phyloP scores from a whole-genome alignment of 2,329 filamentous ascomycete genomes.

The Zymoseptoria pseudotritici region DNA sequence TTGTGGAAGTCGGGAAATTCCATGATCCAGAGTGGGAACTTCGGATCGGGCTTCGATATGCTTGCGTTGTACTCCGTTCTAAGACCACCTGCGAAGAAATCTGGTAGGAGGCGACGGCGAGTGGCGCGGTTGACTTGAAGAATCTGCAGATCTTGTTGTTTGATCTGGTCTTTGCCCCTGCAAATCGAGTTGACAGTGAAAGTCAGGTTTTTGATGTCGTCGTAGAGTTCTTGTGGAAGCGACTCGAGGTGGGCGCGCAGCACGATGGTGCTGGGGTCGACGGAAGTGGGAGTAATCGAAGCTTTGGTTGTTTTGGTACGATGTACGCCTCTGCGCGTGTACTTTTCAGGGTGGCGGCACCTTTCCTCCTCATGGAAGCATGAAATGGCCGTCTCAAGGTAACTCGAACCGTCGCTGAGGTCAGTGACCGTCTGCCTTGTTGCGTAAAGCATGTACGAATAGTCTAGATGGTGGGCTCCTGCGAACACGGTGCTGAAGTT shows the following conservation, averaged over 20 bases:
- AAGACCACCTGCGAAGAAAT: not conserved
- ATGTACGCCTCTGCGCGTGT: no score
- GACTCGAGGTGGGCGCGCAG: not conserved
- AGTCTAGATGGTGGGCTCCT: not conserved
- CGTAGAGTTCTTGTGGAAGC: not conserved
- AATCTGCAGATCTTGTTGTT: not conserved
- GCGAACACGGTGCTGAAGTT: not conserved
- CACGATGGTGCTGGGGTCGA: not conserved
- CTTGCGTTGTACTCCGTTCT: not conserved
- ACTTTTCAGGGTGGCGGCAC: not conserved
- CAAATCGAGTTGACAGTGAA: not conserved
- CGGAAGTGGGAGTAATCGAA: not conserved
- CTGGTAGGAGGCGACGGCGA: not conserved
- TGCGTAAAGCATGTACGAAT: not conserved
- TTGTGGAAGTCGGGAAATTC: not conserved
- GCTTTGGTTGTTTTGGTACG: not conserved
- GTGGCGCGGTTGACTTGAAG: not conserved
- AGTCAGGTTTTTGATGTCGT: not conserved
- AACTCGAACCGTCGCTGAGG: not conserved
- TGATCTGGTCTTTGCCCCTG: not conserved
- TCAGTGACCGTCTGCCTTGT: not conserved
- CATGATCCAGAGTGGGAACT: not conserved
- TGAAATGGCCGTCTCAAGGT: not conserved
- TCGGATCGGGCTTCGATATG: no score
- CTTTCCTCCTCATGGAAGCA: not conserved